Conservation (phyloP, 768 basidiomycete species). For the Hydnomerulius pinastri region DNA sequence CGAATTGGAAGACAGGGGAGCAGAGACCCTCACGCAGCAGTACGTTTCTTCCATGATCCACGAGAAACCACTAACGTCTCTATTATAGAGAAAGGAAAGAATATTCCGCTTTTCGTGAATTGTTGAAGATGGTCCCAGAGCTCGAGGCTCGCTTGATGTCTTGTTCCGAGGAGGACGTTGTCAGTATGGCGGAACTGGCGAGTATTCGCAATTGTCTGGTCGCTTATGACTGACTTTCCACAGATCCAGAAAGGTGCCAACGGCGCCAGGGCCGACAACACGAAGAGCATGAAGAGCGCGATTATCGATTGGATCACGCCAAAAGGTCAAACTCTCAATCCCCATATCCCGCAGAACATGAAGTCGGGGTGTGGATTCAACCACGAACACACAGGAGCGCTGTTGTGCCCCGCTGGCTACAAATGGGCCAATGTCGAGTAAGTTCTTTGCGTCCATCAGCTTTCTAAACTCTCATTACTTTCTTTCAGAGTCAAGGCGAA, state of each 20-base stretch:
- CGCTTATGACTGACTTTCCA: background rate
- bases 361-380: constrained; percentile 17
- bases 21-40: no score
- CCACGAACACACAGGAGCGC: constrained; percentile 16
- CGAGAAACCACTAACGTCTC: no score
- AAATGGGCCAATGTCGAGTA: constrained; percentile 22
- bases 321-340: constrained; percentile 8
- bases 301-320: constrained; percentile 22
- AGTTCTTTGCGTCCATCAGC: background rate
- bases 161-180: constrained; percentile 1
- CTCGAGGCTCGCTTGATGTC: background rate
- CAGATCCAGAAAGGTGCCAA: constrained; percentile 3
- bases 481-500: constrained; percentile 1
- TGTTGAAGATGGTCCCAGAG: background rate
- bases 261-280: constrained; percentile 5
- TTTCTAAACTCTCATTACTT: no score
- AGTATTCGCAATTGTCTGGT: background rate
- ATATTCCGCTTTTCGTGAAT: background rate
- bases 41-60: no score
- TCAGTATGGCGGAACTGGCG: background rate
- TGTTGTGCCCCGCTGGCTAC: constrained; percentile 18
- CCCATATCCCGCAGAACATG: constrained; percentile 12
- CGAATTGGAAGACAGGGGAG: no score
- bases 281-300: constrained; percentile 7
- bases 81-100: background rate